phyloP scores from a whole-genome alignment of 2,329 filamentous ascomycete genomes.

The Orbilia brochopaga region DNA sequence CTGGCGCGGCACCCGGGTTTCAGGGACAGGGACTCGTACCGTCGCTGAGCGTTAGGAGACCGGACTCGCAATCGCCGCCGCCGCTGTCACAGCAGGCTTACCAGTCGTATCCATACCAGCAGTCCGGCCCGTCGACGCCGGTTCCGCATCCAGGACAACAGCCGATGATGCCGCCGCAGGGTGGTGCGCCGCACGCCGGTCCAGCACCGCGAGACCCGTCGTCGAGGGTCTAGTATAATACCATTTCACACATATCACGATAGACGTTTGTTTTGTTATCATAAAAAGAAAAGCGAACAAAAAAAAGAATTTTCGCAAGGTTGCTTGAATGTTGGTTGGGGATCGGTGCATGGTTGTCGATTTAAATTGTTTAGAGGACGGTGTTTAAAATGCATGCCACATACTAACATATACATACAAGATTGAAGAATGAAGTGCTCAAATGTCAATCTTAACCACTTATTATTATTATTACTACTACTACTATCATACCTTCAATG shows the following conservation, averaged over 20 bases:
- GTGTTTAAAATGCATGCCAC: too few relatives aligned
- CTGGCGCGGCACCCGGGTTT: constrained; percentile 24
- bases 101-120: constrained; percentile 12
- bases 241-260: not conserved
- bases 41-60: constrained; percentile 18
- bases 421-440: constrained; percentile 57
- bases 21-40: constrained; percentile 27
- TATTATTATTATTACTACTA: not conserved
- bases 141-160: constrained; percentile 14
- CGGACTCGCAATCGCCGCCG: constrained; percentile 22
- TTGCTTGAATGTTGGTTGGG: too few relatives aligned
- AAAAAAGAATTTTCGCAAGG: too few relatives aligned
- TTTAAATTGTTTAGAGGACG: too few relatives aligned
- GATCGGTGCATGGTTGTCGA: too few relatives aligned
- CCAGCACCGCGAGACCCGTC: constrained; percentile 39
- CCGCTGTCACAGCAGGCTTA: constrained; percentile 10
- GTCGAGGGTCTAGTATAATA: constrained; percentile 13
- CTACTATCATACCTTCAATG: not conserved
- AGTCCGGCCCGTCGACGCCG: constrained; percentile 9
- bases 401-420: constrained; percentile 54
- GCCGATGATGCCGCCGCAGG: constrained; percentile 10
- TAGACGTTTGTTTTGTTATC: too few relatives aligned
- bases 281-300: constrained; percentile 47
- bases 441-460: constrained; percentile 14
- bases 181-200: constrained; percentile 8